Evolutionary conservation across 208 protist species (phyloP).

Genomic region (Jaenimonas drosophilae): DNA sequence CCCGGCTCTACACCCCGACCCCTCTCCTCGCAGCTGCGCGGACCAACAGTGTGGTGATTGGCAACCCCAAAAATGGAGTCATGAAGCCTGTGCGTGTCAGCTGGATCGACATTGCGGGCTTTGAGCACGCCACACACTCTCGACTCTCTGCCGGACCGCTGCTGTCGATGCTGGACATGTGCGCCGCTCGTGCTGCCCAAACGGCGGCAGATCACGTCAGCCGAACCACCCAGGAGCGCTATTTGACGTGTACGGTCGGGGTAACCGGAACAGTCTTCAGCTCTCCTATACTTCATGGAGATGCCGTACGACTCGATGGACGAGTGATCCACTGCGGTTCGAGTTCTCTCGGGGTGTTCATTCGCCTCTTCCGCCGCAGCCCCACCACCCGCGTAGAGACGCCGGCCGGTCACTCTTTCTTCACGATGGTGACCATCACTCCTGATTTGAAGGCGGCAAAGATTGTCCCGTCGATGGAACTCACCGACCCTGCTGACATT

Average conservation of each 20-base stretch:
- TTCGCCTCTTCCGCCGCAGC: conserved; percentile 61
- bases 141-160: conserved; percentile 75
- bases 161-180: conserved; percentile 81
- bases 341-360: conserved; percentile 77
- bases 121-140: conserved; percentile 19
- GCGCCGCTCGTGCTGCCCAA: conserved; percentile 57
- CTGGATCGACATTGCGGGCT: conserved; percentile 76
- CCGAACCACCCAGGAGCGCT: conserved; percentile 7
- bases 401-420: conserved; percentile 69
- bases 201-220: conserved; percentile 16
- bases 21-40: not conserved
- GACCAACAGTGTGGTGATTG: conserved; percentile 26
- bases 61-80: conserved; percentile 44
- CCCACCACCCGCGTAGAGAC: conserved; percentile 49
- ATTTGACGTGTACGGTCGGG: conserved; percentile 67
- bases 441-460: conserved; percentile 62
- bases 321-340: conserved; percentile 68
- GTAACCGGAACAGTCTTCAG: conserved; percentile 78
- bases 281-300: conserved; percentile 76
- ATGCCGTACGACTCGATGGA: conserved; percentile 69
- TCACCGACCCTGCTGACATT: conserved; percentile 59
- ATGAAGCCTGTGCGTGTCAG: conserved; percentile 30
- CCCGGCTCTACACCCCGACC: too few relatives aligned
- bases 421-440: conserved; percentile 86
- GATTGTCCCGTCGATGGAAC: conserved; percentile 66